Evolutionary conservation across 2,329 filamentous ascomycete genomes (phyloP).

Genomic region (Cadophora gregata): DNA sequence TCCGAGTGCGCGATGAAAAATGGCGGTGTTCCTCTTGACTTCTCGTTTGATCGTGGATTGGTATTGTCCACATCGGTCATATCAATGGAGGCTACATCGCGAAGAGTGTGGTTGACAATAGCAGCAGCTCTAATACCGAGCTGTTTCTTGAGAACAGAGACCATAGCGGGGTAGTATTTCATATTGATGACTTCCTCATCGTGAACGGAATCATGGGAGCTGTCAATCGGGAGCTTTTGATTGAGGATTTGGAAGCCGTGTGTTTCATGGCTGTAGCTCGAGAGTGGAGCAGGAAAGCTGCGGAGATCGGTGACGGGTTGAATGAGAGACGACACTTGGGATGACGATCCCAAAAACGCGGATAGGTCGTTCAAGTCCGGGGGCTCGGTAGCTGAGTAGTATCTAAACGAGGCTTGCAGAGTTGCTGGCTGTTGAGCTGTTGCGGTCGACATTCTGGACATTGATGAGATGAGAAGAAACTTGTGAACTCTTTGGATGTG

Average conservation of each 20-base stretch:
- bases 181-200: slow-evolving; percentile 8
- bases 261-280: slow-evolving; percentile 5
- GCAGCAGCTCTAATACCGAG: slow-evolving; percentile 10
- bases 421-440: neutral
- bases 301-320: slow-evolving; percentile 17
- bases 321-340: neutral
- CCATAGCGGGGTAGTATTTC: slow-evolving; percentile 10
- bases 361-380: slow-evolving; percentile 11
- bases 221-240: slow-evolving; percentile 8
- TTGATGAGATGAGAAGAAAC: neutral
- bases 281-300: neutral
- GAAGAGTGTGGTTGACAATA: slow-evolving; percentile 13
- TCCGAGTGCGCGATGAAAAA: slow-evolving; percentile 12
- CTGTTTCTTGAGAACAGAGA: slow-evolving; percentile 5
- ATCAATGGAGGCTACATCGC: neutral
- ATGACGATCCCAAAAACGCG: neutral
- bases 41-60: neutral
- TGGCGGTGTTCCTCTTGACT: neutral
- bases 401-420: slow-evolving; percentile 10
- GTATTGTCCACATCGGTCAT: neutral
- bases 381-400: slow-evolving; percentile 3
- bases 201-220: neutral
- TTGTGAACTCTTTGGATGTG: neutral
- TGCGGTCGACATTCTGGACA: neutral
- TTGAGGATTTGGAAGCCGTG: slow-evolving; percentile 17